phyloP scores from a whole-genome alignment of 306 rosid species.

The Pachyrhizus erosus region DNA sequence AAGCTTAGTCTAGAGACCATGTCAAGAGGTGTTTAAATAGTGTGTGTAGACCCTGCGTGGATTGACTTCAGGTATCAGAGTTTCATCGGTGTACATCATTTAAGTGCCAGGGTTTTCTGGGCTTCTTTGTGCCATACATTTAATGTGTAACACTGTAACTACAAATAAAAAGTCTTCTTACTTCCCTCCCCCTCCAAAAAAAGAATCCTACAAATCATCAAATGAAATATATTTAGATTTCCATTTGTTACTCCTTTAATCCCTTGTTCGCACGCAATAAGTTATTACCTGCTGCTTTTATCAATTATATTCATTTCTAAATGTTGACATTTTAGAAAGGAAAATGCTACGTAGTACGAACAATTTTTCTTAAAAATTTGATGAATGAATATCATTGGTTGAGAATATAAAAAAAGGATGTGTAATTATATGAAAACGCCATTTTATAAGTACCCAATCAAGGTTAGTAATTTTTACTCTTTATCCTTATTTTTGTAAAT shows the following conservation, averaged over 20 bases:
- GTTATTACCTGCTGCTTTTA: not conserved
- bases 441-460: too few relatives aligned
- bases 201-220: slow-evolving; percentile 27
- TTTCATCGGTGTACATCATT: slow-evolving; percentile 55
- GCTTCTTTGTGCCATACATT: slow-evolving; percentile 60
- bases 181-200: not conserved
- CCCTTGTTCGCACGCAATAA: not conserved
- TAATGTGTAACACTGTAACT: slow-evolving; percentile 54
- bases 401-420: too few relatives aligned
- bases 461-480: too few relatives aligned
- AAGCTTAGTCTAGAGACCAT: slow-evolving; percentile 28
- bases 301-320: not conserved
- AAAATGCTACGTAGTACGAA: too few relatives aligned
- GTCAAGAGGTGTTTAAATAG: slow-evolving; percentile 40
- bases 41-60: slow-evolving; percentile 51
- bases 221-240: slow-evolving; percentile 44
- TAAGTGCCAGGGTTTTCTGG: slow-evolving; percentile 54
- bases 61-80: slow-evolving; percentile 52
- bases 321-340: not conserved
- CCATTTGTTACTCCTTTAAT: not conserved
- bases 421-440: too few relatives aligned
- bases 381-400: too few relatives aligned
- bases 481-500: too few relatives aligned
- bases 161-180: slow-evolving; percentile 49
- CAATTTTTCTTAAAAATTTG: too few relatives aligned